Evolutionary conservation across 192 early-diverging fungal genomes (phyloP).

Genomic region (Linnemannia zychae): DNA sequence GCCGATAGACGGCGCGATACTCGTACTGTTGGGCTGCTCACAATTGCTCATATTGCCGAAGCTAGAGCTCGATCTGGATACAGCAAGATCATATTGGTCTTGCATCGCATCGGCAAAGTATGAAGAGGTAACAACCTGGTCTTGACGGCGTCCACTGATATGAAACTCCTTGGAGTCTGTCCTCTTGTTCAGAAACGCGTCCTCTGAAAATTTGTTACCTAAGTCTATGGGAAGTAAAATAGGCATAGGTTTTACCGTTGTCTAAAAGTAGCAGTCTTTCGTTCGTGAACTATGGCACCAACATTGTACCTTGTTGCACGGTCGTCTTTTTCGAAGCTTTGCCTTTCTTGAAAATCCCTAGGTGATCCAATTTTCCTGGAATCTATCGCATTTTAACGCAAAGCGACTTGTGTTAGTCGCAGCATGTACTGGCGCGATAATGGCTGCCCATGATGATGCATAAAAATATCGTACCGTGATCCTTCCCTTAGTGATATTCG

Average conservation of each 20-base stretch:
- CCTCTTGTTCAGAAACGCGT: slow-evolving; percentile 12
- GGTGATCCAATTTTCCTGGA: background rate
- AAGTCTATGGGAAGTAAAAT: background rate
- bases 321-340: slow-evolving; percentile 31
- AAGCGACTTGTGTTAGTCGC: background rate
- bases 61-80: background rate
- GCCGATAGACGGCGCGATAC: background rate
- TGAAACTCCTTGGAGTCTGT: background rate
- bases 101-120: slow-evolving; percentile 16
- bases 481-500: slow-evolving; percentile 25
- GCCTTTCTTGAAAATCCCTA: slow-evolving; percentile 46
- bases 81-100: background rate
- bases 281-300: background rate
- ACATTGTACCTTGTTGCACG: slow-evolving; percentile 16
- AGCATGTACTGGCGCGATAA: background rate
- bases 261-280: background rate
- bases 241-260: background rate
- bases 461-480: slow-evolving; percentile 28
- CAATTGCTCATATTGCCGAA: background rate
- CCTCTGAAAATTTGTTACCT: slow-evolving; percentile 34
- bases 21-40: background rate
- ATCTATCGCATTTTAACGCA: slow-evolving; percentile 11
- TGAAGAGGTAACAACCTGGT: slow-evolving; percentile 14
- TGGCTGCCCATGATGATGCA: background rate
- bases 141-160: background rate